Evolutionary conservation across 306 rosid species (phyloP).

Genomic region (Abrus precatorius): DNA sequence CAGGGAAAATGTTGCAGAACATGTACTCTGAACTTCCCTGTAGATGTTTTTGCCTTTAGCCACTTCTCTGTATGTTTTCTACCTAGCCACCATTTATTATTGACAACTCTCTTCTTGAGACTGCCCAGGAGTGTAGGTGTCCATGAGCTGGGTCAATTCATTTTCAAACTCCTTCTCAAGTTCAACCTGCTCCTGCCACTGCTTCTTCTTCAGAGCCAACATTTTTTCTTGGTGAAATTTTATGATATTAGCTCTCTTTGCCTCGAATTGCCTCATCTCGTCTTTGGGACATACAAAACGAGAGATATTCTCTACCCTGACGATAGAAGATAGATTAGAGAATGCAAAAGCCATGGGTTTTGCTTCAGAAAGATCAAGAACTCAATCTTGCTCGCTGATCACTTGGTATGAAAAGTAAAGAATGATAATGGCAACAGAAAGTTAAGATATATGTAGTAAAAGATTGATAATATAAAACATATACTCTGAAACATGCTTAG

Average conservation of each 20-base stretch:
- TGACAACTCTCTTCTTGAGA: slow-evolving; percentile 29
- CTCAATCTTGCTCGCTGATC: slow-evolving; percentile 5
- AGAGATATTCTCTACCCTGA: slow-evolving; percentile 46
- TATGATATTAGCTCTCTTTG: slow-evolving; percentile 39
- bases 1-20: slow-evolving; percentile 8
- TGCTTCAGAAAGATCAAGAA: slow-evolving; percentile 34
- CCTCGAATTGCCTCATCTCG: slow-evolving; percentile 46
- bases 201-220: slow-evolving; percentile 51
- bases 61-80: neutral
- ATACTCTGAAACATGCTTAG: slow-evolving; percentile 1
- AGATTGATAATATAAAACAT: neutral
- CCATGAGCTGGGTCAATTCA: slow-evolving; percentile 51
- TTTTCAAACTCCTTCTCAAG: slow-evolving; percentile 53
- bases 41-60: slow-evolving; percentile 13
- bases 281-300: slow-evolving; percentile 39
- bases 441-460: neutral
- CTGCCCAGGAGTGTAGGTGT: slow-evolving; percentile 30
- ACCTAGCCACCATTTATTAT: slow-evolving; percentile 27
- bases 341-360: neutral
- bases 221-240: slow-evolving; percentile 43
- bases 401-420: neutral
- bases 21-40: neutral
- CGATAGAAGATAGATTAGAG: slow-evolving; percentile 13
- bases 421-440: slow-evolving; percentile 17
- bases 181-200: slow-evolving; percentile 49